Base-by-base conservation (phyloP, 805 yeast species). In the Clavispora asparagi region DNA sequence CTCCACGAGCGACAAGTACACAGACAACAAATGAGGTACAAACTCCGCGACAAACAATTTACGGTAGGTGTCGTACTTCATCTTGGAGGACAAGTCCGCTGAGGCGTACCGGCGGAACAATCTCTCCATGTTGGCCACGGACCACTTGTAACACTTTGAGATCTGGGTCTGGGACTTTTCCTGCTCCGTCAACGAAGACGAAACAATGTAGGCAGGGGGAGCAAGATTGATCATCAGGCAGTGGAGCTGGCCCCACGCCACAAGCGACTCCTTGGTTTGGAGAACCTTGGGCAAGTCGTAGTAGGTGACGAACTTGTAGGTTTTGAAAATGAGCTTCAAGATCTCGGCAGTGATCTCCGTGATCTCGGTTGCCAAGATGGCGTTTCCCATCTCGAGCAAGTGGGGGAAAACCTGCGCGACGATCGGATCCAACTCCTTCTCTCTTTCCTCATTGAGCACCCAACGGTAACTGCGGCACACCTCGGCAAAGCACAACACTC, bases 241-340 rank as follows among this genome's bases (percentile, higher is more conserved):
- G 55, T 89, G 92, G 51, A 94, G 77, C 44, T 81, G 78, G 2
- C 87, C 84, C 95, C 97, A 91, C 16, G 78, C 54, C 70, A 35
- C 74, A 62, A 58, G 82, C 62, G 46, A 68, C 51, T 48, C 82
- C 78, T 46, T 70, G 57, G 39, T 71, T 66, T 71, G 88, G 83
- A 60, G 59, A 17, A 79, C 76, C 2, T 65, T 71, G 2, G 97
- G 95, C 44, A 91, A 65, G 56, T 87, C 91, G 50, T 76, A 77
- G 60, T 76, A 82, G 4, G 92, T 82, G 37, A 82, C 82, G 61
- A 83, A 86, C 62, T 91, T 91, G 72, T 82, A 87, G 47, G 79
- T 73, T 60, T 92, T 92, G 46, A 91, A 65, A 17, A 87, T 74
- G 51, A 84, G 71, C 54, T 85, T 85, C 39, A 88, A 68, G 72